A percentile compares a stretch with the other conserved stretches of the same genome.
Evolutionary conservation across 306 rosid genomes (phyloP).

Genomic region (cucumber (Cucumis sativus)): DNA sequence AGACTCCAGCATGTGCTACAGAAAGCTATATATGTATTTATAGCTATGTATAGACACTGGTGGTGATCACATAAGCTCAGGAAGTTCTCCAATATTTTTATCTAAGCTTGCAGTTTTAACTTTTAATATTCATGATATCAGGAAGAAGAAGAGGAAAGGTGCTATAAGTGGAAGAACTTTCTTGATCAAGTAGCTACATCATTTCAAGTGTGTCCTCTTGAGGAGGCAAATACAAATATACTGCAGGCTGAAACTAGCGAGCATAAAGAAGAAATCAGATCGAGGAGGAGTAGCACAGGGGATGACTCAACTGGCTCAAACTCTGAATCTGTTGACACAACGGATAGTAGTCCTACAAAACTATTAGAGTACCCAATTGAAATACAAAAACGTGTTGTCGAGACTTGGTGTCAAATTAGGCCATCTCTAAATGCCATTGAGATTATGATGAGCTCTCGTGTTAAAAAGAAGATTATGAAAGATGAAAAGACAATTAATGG

Average conservation of each 20-base stretch:
- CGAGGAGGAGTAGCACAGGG: conserved; percentile 25
- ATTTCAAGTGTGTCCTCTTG: conserved; percentile 24
- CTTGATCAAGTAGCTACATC: conserved; percentile 38
- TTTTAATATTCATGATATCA: conserved; percentile 20
- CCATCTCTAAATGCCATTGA: conserved; percentile 50
- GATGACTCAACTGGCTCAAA: conserved; percentile 20
- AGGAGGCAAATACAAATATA: conserved; percentile 11
- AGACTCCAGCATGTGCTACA: neutral
- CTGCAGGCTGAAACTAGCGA: conserved; percentile 27
- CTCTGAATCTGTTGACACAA: conserved; percentile 23
- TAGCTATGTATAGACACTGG: too few species aligned
- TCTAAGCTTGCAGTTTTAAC: conserved; percentile 4
- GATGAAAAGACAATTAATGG: conserved; percentile 19
- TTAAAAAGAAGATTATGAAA: conserved; percentile 32
- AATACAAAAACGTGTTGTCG: conserved; percentile 30
- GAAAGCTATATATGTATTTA: too few species aligned
- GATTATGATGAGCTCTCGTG: conserved; percentile 44
- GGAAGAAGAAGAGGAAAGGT: conserved; percentile 90
- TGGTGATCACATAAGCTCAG: neutral
- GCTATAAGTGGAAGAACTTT: conserved; percentile 59
- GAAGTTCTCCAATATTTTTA: neutral
- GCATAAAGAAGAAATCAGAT: conserved; percentile 21
- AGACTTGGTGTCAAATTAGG: conserved; percentile 53
- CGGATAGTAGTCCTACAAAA: conserved; percentile 29
- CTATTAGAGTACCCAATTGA: conserved; percentile 31